Base-by-base conservation (phyloP, 2,329 filamentous ascomycete species). In the Albophoma yamanashiensis region DNA sequence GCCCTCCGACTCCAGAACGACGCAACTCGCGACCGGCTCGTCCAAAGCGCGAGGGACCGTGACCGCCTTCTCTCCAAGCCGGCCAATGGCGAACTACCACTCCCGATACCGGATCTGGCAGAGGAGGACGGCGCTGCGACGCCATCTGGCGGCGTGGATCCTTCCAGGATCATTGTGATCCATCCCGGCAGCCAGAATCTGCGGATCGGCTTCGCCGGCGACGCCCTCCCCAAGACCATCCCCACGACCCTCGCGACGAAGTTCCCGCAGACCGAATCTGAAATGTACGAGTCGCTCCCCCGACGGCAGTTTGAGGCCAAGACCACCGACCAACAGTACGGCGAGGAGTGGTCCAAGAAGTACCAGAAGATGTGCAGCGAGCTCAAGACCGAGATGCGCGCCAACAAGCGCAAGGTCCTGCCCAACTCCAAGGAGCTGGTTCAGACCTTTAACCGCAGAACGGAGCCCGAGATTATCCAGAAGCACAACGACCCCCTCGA, bases 391-490 rank as follows among this genome's bases (percentile, higher is more conserved):
- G 89, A 91, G 58, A 96, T 97, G 90, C 87, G 93, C 63, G 84
- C 86, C 66, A 96, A 96, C 76, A 97, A 97, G 80, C 87, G 91
- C 70, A 89, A 96, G 71, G 92, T 97, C 20, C 77, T 97, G 57
- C 94, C 94, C n/a, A 97, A 97, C 71, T 97, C 92, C 0, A 96
- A 96, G 73, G 94, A 99, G 70, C 80, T 97, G 61, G 93, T 97
- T 1, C 86, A 92, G 64, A 97, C 96, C 70, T 97, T 90, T 80
- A 99, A 99, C 74, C 85, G 89, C 58, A 84, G 91, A 56, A 89
- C 87, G 0, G 86, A 89, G 40, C 88, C 91, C 8, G 94, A 97
- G 66, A 83, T 88, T 56, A 97, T 99, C 62, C 88, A 89, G 6
- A 89, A 94, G 69, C 94, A 97, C 75, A 99, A 97, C 71, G 94